Base-by-base conservation (phyloP, 1,284 basidiomycete genomes). In the Apiotrichum brassicae region DNA sequence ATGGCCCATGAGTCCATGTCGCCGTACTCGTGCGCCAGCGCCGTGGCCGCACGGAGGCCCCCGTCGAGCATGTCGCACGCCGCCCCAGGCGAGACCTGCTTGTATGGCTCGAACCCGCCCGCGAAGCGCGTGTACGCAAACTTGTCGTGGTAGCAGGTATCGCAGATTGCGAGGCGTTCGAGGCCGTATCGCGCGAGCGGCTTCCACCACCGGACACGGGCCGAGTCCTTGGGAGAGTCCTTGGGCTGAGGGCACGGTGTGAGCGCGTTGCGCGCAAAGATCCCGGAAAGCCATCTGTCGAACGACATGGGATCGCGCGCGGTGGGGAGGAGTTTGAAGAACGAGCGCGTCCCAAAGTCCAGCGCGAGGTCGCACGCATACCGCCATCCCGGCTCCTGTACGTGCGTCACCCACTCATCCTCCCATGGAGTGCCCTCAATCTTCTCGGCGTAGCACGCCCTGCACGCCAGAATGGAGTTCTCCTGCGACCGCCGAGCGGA, bases 71-170 rank as follows among this genome's bases (percentile, higher is more conserved):
- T 23, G 25, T 22, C 36, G 37, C 45, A 46, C 14, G 37, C 12
- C 28, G 26, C 19, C 13, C 18, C 25, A 3, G 16, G 35, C 2
- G 11, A 11, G 2, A 23, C 36, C 3, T 20, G 13, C 37, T 16
- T 26, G 9, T 9, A 16, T 4, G 20, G 28, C 16, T 24, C 45
- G 28, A 46, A 39, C 22, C 26, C 45, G 37, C 9, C 14, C 19
- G 19, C 26, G 24, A 33, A 46, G 22, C 37, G 45, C 22, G 45
- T 39, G 12, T 22, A 24, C 20, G 36, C 36, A 8, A 39, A 9
- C 2, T 39, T 13, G 45, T 46, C 45, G 20, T 30, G 36, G n/a
- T 23, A 39, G 36, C 45, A 46, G 25, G 35, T n/a, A 6, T 39
- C 37, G 36, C 45, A 46, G 26, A 46, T 23, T 3, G 19, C 23